Conservation (phyloP, 2,329 filamentous ascomycete genomes). For the Calonectria naviculata region DNA sequence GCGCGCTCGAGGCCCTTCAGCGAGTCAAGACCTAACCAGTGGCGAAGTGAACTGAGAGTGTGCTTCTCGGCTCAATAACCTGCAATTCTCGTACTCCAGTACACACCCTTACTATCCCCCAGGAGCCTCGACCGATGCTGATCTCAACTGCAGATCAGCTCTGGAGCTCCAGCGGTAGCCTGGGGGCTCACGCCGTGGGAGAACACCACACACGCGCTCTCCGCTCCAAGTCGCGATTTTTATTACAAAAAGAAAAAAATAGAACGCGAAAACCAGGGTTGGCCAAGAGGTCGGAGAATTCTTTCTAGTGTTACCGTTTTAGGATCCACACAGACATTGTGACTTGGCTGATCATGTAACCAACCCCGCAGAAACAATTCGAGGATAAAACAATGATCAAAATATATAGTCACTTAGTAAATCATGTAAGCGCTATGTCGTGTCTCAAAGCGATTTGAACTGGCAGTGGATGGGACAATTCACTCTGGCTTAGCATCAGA, state of each 20-base stretch:
- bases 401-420: not conserved
- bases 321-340: not conserved
- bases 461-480: not conserved
- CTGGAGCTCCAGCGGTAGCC: not conserved
- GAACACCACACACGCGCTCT: not conserved
- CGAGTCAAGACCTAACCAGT: conserved; percentile 4
- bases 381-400: not conserved
- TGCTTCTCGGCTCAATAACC: not conserved
- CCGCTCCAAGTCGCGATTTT: not conserved
- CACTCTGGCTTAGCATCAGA: not conserved
- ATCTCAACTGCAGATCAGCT: not conserved
- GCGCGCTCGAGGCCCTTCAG: not conserved
- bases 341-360: not conserved
- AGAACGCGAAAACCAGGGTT: not conserved
- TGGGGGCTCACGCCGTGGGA: not conserved
- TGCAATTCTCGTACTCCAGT: not conserved
- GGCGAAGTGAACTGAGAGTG: not conserved
- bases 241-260: too few species aligned
- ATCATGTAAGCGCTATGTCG: not conserved
- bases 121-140: not conserved
- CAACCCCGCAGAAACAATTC: not conserved
- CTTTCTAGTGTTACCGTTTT: not conserved
- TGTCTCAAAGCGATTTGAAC: not conserved
- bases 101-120: not conserved
- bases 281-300: not conserved